Conservation (phyloP, 2,329 filamentous ascomycete species). For the Sporothrix inflata region DNA sequence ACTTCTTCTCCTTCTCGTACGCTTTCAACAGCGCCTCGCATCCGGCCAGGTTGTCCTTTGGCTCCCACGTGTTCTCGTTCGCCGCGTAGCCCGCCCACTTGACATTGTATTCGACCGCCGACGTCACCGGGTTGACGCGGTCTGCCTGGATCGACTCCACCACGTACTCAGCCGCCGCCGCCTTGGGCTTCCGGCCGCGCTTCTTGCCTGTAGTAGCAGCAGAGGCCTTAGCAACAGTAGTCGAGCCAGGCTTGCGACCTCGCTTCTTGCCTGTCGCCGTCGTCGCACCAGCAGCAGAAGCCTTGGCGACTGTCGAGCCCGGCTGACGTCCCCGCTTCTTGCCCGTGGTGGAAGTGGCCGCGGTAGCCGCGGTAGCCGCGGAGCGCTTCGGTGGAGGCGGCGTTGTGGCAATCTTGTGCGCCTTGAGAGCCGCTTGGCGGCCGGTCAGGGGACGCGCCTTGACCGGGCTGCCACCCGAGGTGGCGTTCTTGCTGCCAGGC, state of each 20-base stretch:
- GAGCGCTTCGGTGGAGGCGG: constrained; percentile 18
- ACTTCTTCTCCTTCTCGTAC: constrained; percentile 43
- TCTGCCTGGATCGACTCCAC: constrained; percentile 54
- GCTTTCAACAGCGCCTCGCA: constrained; percentile 44
- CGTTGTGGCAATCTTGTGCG: constrained; percentile 21
- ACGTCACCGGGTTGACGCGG: constrained; percentile 44
- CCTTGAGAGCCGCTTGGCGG: constrained; percentile 28
- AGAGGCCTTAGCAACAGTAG: not conserved
- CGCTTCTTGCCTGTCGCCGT: constrained; percentile 12
- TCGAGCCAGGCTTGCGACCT: not conserved
- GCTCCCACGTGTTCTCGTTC: constrained; percentile 58
- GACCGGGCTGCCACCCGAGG: not conserved
- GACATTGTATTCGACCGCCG: constrained; percentile 51
- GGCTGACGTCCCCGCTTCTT: constrained; percentile 22
- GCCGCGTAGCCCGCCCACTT: constrained; percentile 57
- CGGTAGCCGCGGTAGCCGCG: not conserved
- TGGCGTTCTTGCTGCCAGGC: constrained; percentile 19
- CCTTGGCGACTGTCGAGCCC: constrained; percentile 2
- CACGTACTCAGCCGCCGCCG: constrained; percentile 45
- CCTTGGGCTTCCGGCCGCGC: constrained; percentile 20
- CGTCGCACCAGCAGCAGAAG: not conserved
- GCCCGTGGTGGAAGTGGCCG: constrained; percentile 5
- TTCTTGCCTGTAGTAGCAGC: constrained; percentile 11
- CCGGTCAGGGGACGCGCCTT: constrained; percentile 21
- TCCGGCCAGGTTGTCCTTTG: constrained; percentile 48